Evolutionary conservation across 2,329 filamentous ascomycete species (phyloP), one percentile per base, ranked within the genome.

Genomic region (Epichloe elymi): DNA sequence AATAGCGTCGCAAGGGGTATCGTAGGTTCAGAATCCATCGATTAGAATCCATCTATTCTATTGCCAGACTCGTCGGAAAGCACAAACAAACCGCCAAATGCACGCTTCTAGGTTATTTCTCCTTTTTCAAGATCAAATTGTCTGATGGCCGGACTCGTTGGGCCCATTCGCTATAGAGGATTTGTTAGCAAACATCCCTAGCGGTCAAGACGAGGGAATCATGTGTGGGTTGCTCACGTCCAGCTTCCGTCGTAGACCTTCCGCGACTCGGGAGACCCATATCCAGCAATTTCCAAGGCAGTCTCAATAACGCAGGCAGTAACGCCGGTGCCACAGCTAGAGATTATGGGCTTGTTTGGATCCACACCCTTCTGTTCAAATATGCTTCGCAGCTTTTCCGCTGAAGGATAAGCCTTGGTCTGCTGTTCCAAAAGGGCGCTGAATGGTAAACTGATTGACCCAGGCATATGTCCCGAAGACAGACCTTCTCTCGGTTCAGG

Each of bases 211-310:
- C 14, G 20, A 15, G 15, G 12, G 12, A 5, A 35, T 11, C 4
- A 39, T 40, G 11, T 26, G 10, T 45, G 1, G 30, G 30, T 30
- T 10, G 84, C 86, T 82, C 74, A 95, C 78, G 93, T 97, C 93
- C 93, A 98, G 67, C 90, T 95, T 46, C 93, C 93, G 66, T 98
- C 93, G 62, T 98, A 98, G 20, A 98, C 75, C 63, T 78, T 83
- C 58, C 87, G 79, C 50, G 79, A 78, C 54, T 82, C 76, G 0
- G 78, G 68, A 4, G 79, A 72, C 2, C 85, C 86, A 62, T 82
- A 90, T 1, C 82, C 83, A 20, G 90, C 88, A 66, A 88, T 82
- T 33, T 80, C 80, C 50, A 98, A 70, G 2, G 89, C 93, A 38
- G 89, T 85, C 63, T 98, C 93, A 41, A 98, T 80, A 42, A 96